phyloP scores from a whole-genome alignment of 2,329 filamentous ascomycete species.

The Aspergillus novofumigatus region DNA sequence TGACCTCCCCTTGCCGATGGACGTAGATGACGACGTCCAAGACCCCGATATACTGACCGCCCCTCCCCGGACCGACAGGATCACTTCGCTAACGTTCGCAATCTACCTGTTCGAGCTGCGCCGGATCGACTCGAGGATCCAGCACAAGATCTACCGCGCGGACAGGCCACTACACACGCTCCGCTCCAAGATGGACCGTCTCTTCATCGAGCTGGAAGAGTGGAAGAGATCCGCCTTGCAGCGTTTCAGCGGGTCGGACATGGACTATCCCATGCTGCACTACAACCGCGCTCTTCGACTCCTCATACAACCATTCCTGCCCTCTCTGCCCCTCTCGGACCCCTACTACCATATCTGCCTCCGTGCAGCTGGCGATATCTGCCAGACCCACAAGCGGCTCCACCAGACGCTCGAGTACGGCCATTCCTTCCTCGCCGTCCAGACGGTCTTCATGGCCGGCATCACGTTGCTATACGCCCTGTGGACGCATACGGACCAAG shows the following conservation, averaged over 20 bases:
- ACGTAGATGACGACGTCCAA: constrained; percentile 40
- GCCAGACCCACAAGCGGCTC: constrained; percentile 35
- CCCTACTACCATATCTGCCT: constrained; percentile 45
- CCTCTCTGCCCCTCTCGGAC: constrained; percentile 43
- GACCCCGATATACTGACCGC: constrained; percentile 32
- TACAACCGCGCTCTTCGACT: constrained; percentile 50
- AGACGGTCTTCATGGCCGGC: constrained; percentile 37
- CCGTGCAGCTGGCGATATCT: constrained; percentile 34
- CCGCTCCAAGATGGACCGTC: constrained; percentile 45
- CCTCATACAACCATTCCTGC: constrained; percentile 49
- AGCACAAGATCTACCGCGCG: constrained; percentile 50
- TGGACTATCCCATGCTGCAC: constrained; percentile 48
- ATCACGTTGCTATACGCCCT: constrained; percentile 36
- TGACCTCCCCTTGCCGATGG: constrained; percentile 46
- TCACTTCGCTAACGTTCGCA: constrained; percentile 40
- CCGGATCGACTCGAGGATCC: constrained; percentile 47
- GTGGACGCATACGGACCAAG: constrained; percentile 41
- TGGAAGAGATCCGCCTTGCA: constrained; percentile 42
- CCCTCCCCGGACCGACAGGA: constrained; percentile 24
- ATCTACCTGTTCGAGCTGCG: constrained; percentile 46
- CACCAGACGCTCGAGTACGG: constrained; percentile 38
- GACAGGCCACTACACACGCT: constrained; percentile 44
- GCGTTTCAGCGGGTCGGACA: constrained; percentile 34
- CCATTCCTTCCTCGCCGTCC: constrained; percentile 37
- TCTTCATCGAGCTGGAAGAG: constrained; percentile 45